Evolutionary conservation across 164 flowering plant genomes (phyloP).

Genomic region (Protea cynaroides): DNA sequence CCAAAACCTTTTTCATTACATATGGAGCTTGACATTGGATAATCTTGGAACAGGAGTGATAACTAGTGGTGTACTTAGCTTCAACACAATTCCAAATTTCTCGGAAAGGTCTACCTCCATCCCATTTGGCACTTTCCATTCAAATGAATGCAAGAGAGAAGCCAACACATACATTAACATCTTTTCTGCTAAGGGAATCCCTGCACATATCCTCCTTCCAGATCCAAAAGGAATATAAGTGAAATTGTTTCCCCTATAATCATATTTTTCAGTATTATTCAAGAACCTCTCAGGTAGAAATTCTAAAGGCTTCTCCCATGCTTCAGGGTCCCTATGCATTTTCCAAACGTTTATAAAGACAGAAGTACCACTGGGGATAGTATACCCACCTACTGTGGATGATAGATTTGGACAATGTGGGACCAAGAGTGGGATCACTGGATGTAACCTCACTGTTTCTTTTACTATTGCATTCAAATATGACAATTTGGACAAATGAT

Average conservation of each 20-base stretch:
- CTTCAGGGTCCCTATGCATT: too few relatives aligned
- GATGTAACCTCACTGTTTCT: background rate
- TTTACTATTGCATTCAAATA: background rate
- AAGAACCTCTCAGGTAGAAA: background rate
- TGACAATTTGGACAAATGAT: too few relatives aligned
- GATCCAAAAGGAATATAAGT: constrained; percentile 35
- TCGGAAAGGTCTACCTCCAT: constrained; percentile 22
- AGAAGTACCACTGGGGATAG: background rate
- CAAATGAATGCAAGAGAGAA: constrained; percentile 27
- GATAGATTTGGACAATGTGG: background rate
- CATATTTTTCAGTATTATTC: background rate
- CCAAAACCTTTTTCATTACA: too few relatives aligned
- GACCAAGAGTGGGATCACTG: background rate
- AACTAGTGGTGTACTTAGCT: constrained; percentile 12
- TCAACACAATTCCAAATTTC: constrained; percentile 26
- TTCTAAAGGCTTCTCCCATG: background rate
- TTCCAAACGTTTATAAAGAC: background rate
- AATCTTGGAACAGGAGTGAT: too few relatives aligned
- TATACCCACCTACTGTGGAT: background rate
- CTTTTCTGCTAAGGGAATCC: constrained; percentile 25
- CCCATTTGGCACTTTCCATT: constrained; percentile 21
- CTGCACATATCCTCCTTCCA: constrained; percentile 35
- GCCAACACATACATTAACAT: constrained; percentile 20
- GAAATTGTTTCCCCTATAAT: constrained; percentile 7
- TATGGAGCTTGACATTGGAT: too few relatives aligned